Percentiles rank a stretch among this genome's conserved stretches.
phyloP scores from a whole-genome alignment of 176 grass and related monocot genomes.

The Triticum dicoccoides region DNA sequence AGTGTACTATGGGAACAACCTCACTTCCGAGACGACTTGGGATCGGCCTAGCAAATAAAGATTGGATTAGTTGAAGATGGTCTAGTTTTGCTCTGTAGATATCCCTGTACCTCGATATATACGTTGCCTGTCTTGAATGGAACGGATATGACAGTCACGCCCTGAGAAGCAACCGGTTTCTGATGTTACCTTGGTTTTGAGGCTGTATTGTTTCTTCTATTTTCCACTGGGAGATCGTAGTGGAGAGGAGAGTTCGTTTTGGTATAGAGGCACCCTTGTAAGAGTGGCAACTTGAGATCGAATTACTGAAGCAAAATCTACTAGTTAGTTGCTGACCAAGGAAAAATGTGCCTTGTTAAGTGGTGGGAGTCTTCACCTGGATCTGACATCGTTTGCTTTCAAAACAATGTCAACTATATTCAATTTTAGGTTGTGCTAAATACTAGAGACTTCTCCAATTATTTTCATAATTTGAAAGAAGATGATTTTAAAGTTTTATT shows the following conservation, averaged over 20 bases:
- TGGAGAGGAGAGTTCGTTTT: not conserved
- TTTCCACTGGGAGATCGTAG: not conserved
- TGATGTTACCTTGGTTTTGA: not conserved
- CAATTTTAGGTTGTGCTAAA: not conserved
- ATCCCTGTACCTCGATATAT: not conserved
- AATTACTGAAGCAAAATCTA: not conserved
- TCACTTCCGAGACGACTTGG: constrained; percentile 77
- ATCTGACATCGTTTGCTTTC: not conserved
- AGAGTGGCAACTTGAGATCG: not conserved
- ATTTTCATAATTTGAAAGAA: not conserved
- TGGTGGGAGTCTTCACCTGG: too few species aligned
- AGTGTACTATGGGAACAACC: constrained; percentile 85
- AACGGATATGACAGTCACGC: not conserved
- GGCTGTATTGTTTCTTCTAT: not conserved
- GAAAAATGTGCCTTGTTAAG: not conserved
- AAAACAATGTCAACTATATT: not conserved
- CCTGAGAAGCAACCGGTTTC: not conserved
- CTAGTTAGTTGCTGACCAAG: not conserved
- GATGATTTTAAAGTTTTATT: not conserved
- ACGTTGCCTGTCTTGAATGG: not conserved
- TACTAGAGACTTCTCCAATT: not conserved
- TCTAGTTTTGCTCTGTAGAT: constrained; percentile 39
- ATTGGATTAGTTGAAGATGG: not conserved
- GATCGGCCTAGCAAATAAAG: constrained; percentile 45
- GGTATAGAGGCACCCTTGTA: not conserved